Evolutionary conservation across 345 rosid genomes (phyloP), one percentile per base, ranked within the genome.

Genomic region (Brassica napus): DNA sequence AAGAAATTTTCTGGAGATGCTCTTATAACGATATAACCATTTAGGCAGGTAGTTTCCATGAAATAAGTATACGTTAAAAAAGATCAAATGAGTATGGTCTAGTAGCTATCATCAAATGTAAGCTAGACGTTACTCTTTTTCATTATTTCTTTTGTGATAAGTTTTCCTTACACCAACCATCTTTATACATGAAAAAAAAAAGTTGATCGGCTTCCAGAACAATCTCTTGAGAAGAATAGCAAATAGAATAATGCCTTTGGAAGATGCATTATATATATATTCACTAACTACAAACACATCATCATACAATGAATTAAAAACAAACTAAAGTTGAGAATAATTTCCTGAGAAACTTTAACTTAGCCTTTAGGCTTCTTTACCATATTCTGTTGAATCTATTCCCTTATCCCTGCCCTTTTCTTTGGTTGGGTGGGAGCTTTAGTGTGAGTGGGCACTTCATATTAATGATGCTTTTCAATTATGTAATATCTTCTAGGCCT

Each of bases 361-460:
- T 73, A 69, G 71, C 79, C 79, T 79, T 79, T 79, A 74, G 21
- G 71, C 61, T 79, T 69, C 82, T 79, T 79, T 79, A 49, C 37
- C 1, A 74, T 74, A 74, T 79, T 69, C 75, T 26, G 18, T 18
- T 68, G 79, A 79, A 79, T 79, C 32, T 52, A 79, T 79, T 74
- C 82, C 79, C 30, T 79, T 74, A 26, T 34, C 18, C 73, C 42
- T 65, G 49, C 69, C 71, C 35, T 16, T 32, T 47, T 68, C 59
- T 18, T 68, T 68, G 67, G 66, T 74, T 79, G 60, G 71, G 71
- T 69, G 75, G 66, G 23, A 32, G 69, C 82, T 69, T 74, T 79
- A 62, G 30, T 18, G 67, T 30, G 65, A 69, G 75, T 79, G 79
- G 74, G 26, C 60, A 54, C 57, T 79, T 74, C 8, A 74, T 52